Conservation (phyloP, 2,329 filamentous ascomycete species). For the Fusarium annulatum region DNA sequence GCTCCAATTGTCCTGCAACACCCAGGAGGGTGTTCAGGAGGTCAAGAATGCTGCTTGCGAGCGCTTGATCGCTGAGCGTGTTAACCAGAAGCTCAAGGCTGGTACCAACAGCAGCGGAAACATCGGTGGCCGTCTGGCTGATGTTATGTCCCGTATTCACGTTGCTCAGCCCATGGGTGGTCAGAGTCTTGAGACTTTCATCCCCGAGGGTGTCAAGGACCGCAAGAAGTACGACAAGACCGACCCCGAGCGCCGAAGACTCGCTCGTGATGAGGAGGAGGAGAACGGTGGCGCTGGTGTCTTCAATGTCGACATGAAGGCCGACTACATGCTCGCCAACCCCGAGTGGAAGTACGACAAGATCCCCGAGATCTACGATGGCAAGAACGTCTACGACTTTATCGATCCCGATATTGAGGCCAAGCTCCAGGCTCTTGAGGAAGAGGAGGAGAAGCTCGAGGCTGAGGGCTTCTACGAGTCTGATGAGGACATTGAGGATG, state of each 20-base stretch:
- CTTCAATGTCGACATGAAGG: constrained; percentile 91
- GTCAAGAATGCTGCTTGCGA: constrained; percentile 97
- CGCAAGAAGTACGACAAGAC: constrained; percentile 90
- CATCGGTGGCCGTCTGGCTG: constrained; percentile 83
- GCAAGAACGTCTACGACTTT: constrained; percentile 97
- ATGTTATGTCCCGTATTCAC: constrained; percentile 94
- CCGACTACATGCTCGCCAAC: constrained; percentile 88
- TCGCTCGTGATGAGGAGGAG: constrained; percentile 89
- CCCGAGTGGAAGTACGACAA: constrained; percentile 96
- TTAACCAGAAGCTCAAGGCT: constrained; percentile 95
- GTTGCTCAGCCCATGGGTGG: constrained; percentile 94
- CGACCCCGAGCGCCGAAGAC: constrained; percentile 83
- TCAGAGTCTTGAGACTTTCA: constrained; percentile 80
- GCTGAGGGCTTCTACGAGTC: constrained; percentile 94
- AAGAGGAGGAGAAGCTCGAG: constrained; percentile 93
- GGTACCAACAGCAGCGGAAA: constrained; percentile 81
- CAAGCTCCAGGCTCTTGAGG: constrained; percentile 91
- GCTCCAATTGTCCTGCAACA: constrained; percentile 93
- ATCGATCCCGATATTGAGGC: constrained; percentile 96
- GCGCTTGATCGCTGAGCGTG: constrained; percentile 89
- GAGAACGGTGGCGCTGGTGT: constrained; percentile 96
- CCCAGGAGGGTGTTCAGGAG: constrained; percentile 90
- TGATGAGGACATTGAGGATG: constrained; percentile 83
- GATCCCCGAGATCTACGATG: constrained; percentile 92
- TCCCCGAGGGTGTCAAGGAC: constrained; percentile 84